Evolutionary conservation across 495 filamentous ascomycete species (phyloP), one percentile per base, ranked within the genome.

Genomic region (Xylaria sp.): DNA sequence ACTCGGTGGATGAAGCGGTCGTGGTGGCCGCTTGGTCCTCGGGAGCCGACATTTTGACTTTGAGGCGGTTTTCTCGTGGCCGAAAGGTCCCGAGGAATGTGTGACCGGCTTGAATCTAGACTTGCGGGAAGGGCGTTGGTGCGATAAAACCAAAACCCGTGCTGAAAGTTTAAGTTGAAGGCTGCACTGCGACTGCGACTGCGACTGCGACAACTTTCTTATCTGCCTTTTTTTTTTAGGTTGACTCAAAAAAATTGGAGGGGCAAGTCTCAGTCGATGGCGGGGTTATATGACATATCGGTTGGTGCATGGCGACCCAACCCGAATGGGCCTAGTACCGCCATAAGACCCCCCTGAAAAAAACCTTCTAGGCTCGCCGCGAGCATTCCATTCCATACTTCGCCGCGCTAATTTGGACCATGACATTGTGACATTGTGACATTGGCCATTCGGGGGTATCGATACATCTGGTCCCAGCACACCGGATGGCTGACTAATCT

Each of bases 171-270:
- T 59, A 55, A 55, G 11, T 4, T 12, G 33, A 37, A 37, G 31
- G 11, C 12, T 21, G 57, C 57, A n/a, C 6, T 71, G 44, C n/a
- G n/a, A n/a, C n/a, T n/a, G n/a, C n/a, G n/a, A n/a, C n/a, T n/a
- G n/a, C n/a, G n/a, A n/a, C n/a, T n/a, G n/a, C 52, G 53, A 61
- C 21, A 46, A 21, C 31, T 50, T 70, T 69, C 5, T 50, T 57
- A 21, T 64, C 17, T 70, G 5, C 5, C 2, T 53, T 5, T 41
- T 40, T 44, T n/a, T 69, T 48, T 58, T 75, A 8, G 8, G 35
- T 37, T 66, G 73, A 70, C 70, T 74, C 75, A 80, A 83, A 78
- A 82, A 83, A 80, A 53, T 79, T 78, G 76, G 78, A 78, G 78
- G 78, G 78, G 78, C 74, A 75, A 57, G 69, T 40, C 53, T 66